These are phyloP conservation scores for Trichoderma atrobrunneum DNA, from an alignment of 2,329 filamentous ascomycete species.

Conservation along the genomic window DNA sequence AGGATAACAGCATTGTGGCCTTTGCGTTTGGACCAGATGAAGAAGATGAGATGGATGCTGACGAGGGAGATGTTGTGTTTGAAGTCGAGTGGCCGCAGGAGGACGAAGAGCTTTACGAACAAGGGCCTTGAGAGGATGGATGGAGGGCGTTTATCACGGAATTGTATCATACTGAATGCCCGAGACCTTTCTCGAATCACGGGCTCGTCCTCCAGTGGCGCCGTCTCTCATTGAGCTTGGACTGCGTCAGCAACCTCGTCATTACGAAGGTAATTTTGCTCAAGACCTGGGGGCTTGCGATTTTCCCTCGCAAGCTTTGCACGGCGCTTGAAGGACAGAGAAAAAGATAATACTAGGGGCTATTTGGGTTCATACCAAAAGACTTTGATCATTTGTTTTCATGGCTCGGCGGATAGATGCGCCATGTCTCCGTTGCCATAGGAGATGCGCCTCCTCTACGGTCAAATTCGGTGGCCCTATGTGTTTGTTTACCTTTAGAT, in stretches of 20 bases:
- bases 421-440: background rate
- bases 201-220: background rate
- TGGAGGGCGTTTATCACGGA: background rate
- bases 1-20: slow-evolving; percentile 48
- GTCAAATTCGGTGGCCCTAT: background rate
- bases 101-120: slow-evolving; percentile 38
- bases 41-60: slow-evolving; percentile 32
- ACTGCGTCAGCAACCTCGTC: background rate
- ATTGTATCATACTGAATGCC: background rate
- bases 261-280: background rate
- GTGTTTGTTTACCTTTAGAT: background rate
- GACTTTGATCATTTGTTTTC: background rate
- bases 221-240: background rate
- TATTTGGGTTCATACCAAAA: background rate
- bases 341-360: background rate
- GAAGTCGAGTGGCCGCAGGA: slow-evolving; percentile 47
- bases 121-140: slow-evolving; percentile 3
- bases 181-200: background rate
- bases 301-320: background rate
- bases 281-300: background rate
- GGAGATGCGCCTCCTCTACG: background rate
- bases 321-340: background rate
- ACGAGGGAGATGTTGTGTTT: slow-evolving; percentile 32
- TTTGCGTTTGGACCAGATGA: slow-evolving; percentile 46
- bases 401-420: background rate